Conservation (phyloP, 169 alveolate species). For the Eimeria falciformis region DNA sequence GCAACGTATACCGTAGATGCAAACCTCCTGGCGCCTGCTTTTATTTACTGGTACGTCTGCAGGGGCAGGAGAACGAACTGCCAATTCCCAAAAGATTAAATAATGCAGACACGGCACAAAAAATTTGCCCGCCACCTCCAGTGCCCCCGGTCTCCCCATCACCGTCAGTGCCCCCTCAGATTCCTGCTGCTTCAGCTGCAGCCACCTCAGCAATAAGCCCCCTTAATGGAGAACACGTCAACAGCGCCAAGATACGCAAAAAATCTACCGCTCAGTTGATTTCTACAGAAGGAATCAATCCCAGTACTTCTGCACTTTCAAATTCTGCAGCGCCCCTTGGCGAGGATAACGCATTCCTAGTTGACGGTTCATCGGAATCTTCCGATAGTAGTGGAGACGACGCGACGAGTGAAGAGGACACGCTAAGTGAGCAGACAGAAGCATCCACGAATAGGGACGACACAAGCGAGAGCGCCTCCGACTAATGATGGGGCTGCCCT, state of each 20-base stretch:
- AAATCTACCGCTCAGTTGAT: not conserved
- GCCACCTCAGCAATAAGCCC: not conserved
- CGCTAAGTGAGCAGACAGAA: conserved; percentile 38
- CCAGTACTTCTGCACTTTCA: not conserved
- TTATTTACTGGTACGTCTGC: not conserved
- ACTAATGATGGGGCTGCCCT: not conserved
- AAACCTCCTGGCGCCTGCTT: too few relatives aligned
- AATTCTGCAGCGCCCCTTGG: not conserved
- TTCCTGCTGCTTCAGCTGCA: not conserved
- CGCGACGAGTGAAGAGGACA: conserved; percentile 56
- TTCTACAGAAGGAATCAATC: not conserved
- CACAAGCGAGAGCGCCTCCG: conserved; percentile 53
- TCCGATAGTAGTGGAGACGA: conserved; percentile 45
- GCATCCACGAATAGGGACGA: conserved; percentile 11
- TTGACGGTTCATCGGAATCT: not conserved
- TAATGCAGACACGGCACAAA: not conserved
- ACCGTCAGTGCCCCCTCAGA: too few relatives aligned
- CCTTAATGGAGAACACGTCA: not conserved
- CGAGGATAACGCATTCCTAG: not conserved
- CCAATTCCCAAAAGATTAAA: not conserved
- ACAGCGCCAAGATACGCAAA: not conserved
- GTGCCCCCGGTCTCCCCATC: not conserved
- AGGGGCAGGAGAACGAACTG: not conserved
- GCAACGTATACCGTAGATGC: not conserved
- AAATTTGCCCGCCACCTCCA: too few relatives aligned